A percentile compares a stretch with the other conserved stretches of the same genome.
Conservation (phyloP, 2,329 filamentous ascomycete species). For the Amesomyces nigricolor region DNA sequence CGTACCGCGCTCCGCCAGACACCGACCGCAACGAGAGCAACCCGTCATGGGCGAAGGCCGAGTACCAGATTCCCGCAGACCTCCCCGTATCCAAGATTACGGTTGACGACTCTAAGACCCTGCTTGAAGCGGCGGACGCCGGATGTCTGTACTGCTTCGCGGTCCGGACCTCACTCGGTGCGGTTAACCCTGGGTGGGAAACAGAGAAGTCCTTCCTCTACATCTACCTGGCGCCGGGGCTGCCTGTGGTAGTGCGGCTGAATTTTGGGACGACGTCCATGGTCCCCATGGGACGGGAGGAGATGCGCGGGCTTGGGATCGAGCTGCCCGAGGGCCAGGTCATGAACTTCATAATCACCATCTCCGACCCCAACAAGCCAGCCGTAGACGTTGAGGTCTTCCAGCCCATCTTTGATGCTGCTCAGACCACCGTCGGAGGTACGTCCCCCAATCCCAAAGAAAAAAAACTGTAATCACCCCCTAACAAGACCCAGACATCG, state of each 20-base stretch:
- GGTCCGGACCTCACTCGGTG: constrained; percentile 3
- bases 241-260: constrained; percentile 8
- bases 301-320: not conserved
- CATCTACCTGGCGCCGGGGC: constrained; percentile 9
- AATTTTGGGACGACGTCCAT: not conserved
- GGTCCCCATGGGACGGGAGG: not conserved
- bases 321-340: not conserved
- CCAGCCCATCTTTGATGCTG: not conserved
- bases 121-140: not conserved
- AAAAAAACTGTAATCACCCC: not conserved
- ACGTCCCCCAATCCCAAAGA: not conserved
- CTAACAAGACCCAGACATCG: not conserved
- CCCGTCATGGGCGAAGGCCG: not conserved
- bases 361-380: no score
- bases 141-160: constrained; percentile 9
- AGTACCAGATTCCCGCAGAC: constrained; percentile 1
- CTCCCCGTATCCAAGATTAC: not conserved
- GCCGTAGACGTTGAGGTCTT: not conserved
- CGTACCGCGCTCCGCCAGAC: not conserved
- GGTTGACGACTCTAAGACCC: not conserved
- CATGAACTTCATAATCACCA: not conserved
- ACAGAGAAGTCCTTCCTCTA: not conserved
- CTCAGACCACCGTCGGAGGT: not conserved
- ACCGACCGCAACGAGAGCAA: not conserved
- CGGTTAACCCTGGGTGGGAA: constrained; percentile 5